phyloP scores from a whole-genome alignment of 108 stramenopile species.

The Phaeodactylum tricornutum region DNA sequence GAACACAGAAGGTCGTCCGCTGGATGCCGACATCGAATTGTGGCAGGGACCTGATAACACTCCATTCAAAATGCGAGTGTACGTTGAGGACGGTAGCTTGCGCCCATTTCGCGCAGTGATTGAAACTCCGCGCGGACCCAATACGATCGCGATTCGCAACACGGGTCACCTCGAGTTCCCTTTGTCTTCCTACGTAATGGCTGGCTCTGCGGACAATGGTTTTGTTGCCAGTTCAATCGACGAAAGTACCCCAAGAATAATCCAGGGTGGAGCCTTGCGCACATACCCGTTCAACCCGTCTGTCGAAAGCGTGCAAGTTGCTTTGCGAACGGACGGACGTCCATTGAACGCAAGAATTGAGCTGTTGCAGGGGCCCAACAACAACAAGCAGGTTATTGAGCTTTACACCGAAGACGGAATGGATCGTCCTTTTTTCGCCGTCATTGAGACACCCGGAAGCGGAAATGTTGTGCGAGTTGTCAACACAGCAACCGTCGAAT shows the following conservation, averaged over 20 bases:
- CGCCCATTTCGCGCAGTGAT: slow-evolving; percentile 68
- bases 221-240: slow-evolving; percentile 2
- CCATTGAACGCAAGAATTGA: slow-evolving; percentile 77
- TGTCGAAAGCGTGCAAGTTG: slow-evolving; percentile 53
- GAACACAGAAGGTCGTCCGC: slow-evolving; percentile 74
- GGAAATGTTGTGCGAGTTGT: slow-evolving; percentile 79
- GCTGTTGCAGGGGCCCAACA: slow-evolving; percentile 77
- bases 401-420: slow-evolving; percentile 77
- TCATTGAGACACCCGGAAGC: slow-evolving; percentile 72
- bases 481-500: slow-evolving; percentile 78
- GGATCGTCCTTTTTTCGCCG: slow-evolving; percentile 72
- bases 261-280: slow-evolving; percentile 71
- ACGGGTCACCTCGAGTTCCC: slow-evolving; percentile 72
- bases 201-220: not conserved
- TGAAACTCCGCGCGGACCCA: slow-evolving; percentile 63
- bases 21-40: slow-evolving; percentile 66
- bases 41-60: slow-evolving; percentile 79
- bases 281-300: slow-evolving; percentile 65
- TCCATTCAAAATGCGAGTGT: slow-evolving; percentile 68
- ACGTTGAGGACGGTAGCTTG: slow-evolving; percentile 63
- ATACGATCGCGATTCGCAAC: slow-evolving; percentile 72
- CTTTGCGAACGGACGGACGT: slow-evolving; percentile 76
- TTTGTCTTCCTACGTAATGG: slow-evolving; percentile 44
- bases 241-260: slow-evolving; percentile 36
- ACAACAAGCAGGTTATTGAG: slow-evolving; percentile 83